phyloP scores from a whole-genome alignment of 495 filamentous ascomycete genomes.

The Hypomontagnella submonticulosa region DNA sequence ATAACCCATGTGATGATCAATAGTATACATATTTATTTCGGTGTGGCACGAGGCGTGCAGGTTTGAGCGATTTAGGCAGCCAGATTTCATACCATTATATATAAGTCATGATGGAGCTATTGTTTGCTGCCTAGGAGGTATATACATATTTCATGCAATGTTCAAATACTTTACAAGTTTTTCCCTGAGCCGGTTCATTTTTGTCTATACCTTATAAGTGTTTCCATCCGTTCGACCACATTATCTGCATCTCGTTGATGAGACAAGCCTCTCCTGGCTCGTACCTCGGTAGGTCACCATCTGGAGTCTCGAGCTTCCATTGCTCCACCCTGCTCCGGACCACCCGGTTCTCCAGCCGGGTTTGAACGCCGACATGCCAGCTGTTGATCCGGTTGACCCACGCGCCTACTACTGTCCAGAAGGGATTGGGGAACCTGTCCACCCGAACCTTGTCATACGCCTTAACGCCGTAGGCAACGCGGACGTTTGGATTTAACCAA shows the following conservation, averaged over 20 bases:
- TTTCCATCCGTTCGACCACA: conserved; percentile 78
- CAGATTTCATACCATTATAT: not conserved
- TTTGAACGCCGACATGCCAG: conserved; percentile 55
- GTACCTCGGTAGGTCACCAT: conserved; percentile 47
- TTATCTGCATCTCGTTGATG: conserved; percentile 87
- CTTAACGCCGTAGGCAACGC: conserved; percentile 73
- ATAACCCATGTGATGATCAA: not conserved
- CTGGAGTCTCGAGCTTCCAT: conserved; percentile 52
- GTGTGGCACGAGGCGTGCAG: too few relatives aligned
- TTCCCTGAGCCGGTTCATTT: conserved; percentile 16
- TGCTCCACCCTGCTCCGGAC: conserved; percentile 55
- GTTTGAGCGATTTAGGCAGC: too few relatives aligned
- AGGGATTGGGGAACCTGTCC: conserved; percentile 44
- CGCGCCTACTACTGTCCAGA: conserved; percentile 46
- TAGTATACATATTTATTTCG: not conserved
- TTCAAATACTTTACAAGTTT: conserved; percentile 18
- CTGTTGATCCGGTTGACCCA: conserved; percentile 70
- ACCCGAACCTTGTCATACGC: conserved; percentile 68
- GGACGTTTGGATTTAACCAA: conserved; percentile 80
- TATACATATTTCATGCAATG: conserved; percentile 1
- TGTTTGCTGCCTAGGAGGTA: too few relatives aligned
- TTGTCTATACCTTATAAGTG: conserved; percentile 66
- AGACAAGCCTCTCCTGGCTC: conserved; percentile 74
- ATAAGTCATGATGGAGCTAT: not conserved
- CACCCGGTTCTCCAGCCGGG: conserved; percentile 51